These are phyloP conservation scores for Chimonanthus praecox DNA, from an alignment of 164 flowering plant genomes.

Conservation along the genomic window DNA sequence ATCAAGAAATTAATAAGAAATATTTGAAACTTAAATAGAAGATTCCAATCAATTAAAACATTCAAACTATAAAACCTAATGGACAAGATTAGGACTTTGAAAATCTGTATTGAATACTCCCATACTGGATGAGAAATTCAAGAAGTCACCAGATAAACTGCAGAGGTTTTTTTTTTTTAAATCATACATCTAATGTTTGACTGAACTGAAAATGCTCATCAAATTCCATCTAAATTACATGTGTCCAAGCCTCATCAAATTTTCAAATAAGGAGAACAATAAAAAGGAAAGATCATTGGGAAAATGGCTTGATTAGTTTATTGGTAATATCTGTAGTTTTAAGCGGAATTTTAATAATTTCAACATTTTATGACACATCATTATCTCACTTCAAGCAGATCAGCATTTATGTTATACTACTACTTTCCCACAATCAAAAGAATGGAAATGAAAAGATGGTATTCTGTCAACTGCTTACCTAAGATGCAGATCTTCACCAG, in stretches of 20 bases:
- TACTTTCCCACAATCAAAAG: neutral
- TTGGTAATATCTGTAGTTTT: too few relatives aligned
- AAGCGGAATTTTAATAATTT: too few relatives aligned
- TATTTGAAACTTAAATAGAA: too few relatives aligned
- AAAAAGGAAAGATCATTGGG: too few relatives aligned
- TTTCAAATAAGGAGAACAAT: too few relatives aligned
- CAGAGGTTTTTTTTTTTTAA: too few relatives aligned
- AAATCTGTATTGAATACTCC: neutral
- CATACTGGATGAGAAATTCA: neutral
- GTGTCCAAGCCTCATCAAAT: neutral
- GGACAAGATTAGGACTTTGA: neutral
- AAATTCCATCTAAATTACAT: too few relatives aligned
- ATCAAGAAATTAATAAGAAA: too few relatives aligned
- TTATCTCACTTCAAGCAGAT: neutral
- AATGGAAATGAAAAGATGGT: neutral
- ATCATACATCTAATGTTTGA: neutral
- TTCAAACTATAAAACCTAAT: neutral
- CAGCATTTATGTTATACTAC: neutral
- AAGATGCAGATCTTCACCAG: conserved; percentile 96
- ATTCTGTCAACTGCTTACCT: conserved; percentile 38
- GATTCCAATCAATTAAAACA: too few relatives aligned
- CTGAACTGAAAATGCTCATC: neutral
- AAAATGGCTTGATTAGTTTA: too few relatives aligned
- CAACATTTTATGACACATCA: too few relatives aligned
- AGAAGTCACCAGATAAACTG: too few relatives aligned